phyloP scores from a whole-genome alignment of 1,284 basidiomycete genomes.

The Apiotrichum porosum region DNA sequence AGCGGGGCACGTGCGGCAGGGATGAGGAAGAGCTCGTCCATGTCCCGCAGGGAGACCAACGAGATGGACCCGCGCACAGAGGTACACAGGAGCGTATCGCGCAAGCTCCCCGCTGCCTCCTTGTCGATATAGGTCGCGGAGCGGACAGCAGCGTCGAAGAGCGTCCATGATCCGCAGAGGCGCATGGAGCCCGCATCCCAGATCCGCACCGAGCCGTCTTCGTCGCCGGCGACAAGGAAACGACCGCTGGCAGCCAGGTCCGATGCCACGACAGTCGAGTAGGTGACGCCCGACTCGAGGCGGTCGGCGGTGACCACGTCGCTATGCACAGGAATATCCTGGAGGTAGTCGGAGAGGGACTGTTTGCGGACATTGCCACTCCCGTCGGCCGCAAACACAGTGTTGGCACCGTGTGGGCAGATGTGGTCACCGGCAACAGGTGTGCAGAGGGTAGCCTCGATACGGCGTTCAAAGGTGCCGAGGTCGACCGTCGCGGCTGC shows the following conservation, averaged over 20 bases:
- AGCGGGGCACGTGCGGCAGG: constrained; percentile 69
- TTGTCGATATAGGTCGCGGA: constrained; percentile 23
- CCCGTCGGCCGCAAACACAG: constrained; percentile 8
- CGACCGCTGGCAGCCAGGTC: constrained; percentile 3
- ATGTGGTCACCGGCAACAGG: constrained; percentile 4
- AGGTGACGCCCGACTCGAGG: constrained; percentile 31
- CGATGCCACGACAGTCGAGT: constrained; percentile 15
- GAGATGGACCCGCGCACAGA: constrained; percentile 76
- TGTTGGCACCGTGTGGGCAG: constrained; percentile 12
- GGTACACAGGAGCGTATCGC: constrained; percentile 67
- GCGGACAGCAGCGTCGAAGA: constrained; percentile 51
- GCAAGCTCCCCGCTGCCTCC: constrained; percentile 55
- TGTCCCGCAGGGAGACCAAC: constrained; percentile 67
- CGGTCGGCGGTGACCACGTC: constrained; percentile 17
- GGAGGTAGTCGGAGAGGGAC: constrained; percentile 15
- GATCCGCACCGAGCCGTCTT: constrained; percentile 41
- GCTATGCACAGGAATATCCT: not conserved
- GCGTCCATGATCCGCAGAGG: constrained; percentile 31
- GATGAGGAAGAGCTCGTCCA: constrained; percentile 69
- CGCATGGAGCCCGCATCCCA: constrained; percentile 31
- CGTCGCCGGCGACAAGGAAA: constrained; percentile 41
- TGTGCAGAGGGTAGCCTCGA: not conserved
- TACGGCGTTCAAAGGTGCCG: constrained; percentile 2
- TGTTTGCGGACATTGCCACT: constrained; percentile 12
- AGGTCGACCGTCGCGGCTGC: constrained; percentile 7